Evolutionary conservation across 225 moss, liverwort and hornwort species (phyloP), one percentile per base, ranked within the genome.

Genomic region (Rhytidiadelphus loreus): DNA sequence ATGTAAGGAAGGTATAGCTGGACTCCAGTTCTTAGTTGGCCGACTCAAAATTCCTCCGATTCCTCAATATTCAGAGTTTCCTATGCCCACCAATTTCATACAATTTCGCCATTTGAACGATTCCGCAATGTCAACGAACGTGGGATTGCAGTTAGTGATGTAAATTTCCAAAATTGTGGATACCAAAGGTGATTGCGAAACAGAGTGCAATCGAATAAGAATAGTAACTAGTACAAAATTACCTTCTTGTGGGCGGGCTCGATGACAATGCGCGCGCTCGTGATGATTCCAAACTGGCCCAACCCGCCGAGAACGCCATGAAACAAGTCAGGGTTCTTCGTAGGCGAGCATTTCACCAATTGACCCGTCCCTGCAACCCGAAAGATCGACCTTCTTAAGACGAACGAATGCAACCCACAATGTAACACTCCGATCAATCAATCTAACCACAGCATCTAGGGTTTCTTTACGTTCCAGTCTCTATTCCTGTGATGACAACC

Each of bases 281-380:
- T 91, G 66, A 93, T 93, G 80, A 93, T 93, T 75, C 92, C 92
- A 25, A 93, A 93, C 68, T 93, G 92, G 5, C 97, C 97, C 82
- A 97, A 88, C 26, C 97, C 97, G 52, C 96, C 97, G 26, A 97
- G 93, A 39, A 89, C 95, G 60, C 93, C 97, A 74, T 93, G 91
- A 84, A 96, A 97, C 35, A 97, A 92, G 85, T 95, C 93, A 48
- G 93, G 37, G 46, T 95, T 90, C 59, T 57, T 71, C 32, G 86
- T 70, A 23, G 90, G 87, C 25, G 95, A 95, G 89, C 96, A 97
- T 35, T 87, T 91, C 23, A 95, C 89, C n/a, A 83, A 78, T 44
- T 91, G 82, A 12, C 95, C 97, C 8, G 91, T 92, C 62, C 97
- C 97, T 97, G 94, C 73, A 81, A 69, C 60, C 50, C 35, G 61